Evolutionary conservation across 371 early-diverging fungal genomes (phyloP).

Genomic region (Lichtheimia ornata): DNA sequence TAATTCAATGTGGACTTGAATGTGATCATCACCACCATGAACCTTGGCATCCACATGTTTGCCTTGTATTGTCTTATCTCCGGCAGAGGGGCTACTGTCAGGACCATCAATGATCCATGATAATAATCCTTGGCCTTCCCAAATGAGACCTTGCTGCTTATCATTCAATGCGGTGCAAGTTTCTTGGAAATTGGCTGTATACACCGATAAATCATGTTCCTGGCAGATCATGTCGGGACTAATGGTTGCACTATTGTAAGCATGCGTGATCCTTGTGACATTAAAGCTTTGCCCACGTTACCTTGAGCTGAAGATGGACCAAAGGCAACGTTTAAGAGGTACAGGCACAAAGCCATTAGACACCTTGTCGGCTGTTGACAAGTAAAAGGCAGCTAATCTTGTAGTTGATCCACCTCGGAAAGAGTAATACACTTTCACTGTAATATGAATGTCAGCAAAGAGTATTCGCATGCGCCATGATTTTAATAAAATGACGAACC

Average conservation of each 20-base stretch:
- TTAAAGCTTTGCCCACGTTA: constrained; percentile 11
- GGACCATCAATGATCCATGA: constrained; percentile 40
- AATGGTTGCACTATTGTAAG: constrained; percentile 6
- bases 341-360: constrained; percentile 21
- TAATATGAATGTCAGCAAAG: neutral
- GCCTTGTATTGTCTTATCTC: constrained; percentile 25
- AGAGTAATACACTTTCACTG: constrained; percentile 37
- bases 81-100: constrained; percentile 12
- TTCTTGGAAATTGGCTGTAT: constrained; percentile 47
- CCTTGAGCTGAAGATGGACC: constrained; percentile 49
- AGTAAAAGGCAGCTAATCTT: constrained; percentile 29
- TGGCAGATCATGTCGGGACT: constrained; percentile 53
- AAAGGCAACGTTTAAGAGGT: constrained; percentile 36
- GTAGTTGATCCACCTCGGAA: constrained; percentile 31
- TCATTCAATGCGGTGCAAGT: constrained; percentile 19
- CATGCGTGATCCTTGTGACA: constrained; percentile 16
- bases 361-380: constrained; percentile 6
- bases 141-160: constrained; percentile 21
- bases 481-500: constrained; percentile 3
- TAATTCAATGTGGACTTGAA: constrained; percentile 34
- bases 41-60: constrained; percentile 16
- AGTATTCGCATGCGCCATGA: neutral
- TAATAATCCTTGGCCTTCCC: constrained; percentile 52
- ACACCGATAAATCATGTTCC: constrained; percentile 47
- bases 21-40: constrained; percentile 12